A percentile compares a stretch with the other conserved stretches of the same genome.
Conservation (phyloP, 2,329 filamentous ascomycete genomes). For the Aspergillus sp. region DNA sequence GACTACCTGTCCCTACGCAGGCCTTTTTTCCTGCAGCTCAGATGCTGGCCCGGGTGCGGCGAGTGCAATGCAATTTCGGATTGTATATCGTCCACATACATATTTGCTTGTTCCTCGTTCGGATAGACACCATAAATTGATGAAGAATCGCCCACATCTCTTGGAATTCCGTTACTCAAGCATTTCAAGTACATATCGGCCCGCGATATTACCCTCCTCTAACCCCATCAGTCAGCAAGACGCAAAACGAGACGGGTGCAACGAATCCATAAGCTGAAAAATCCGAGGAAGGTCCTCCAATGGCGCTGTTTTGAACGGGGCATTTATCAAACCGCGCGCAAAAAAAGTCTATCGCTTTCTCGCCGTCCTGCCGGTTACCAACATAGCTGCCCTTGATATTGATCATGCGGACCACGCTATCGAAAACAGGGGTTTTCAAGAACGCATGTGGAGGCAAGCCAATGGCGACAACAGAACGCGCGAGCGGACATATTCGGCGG, state of each 20-base stretch:
- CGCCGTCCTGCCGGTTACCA: constrained; percentile 78
- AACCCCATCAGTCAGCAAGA: constrained; percentile 4
- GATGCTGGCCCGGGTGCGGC: too few species aligned
- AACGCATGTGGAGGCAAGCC: constrained; percentile 74
- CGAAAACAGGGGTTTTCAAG: constrained; percentile 77
- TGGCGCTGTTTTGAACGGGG: constrained; percentile 76
- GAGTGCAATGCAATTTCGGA: too few species aligned
- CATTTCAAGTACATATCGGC: constrained; percentile 38
- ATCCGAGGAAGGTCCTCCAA: constrained; percentile 70
- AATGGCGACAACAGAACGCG: constrained; percentile 75
- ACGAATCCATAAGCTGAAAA: constrained; percentile 60
- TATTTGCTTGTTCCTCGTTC: not conserved
- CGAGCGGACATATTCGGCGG: constrained; percentile 74
- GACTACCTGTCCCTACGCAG: too few species aligned
- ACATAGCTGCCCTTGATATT: constrained; percentile 89
- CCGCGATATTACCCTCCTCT: constrained; percentile 34
- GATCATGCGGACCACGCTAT: constrained; percentile 83
- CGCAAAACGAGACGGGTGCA: not conserved
- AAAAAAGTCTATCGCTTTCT: constrained; percentile 90
- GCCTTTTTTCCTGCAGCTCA: too few species aligned
- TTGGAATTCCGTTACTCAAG: constrained; percentile 19
- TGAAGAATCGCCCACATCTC: not conserved
- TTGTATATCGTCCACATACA: too few species aligned
- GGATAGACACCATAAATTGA: too few species aligned
- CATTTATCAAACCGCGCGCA: constrained; percentile 70